Evolutionary conservation across 345 rosid species (phyloP).

Genomic region (Acer negundo): DNA sequence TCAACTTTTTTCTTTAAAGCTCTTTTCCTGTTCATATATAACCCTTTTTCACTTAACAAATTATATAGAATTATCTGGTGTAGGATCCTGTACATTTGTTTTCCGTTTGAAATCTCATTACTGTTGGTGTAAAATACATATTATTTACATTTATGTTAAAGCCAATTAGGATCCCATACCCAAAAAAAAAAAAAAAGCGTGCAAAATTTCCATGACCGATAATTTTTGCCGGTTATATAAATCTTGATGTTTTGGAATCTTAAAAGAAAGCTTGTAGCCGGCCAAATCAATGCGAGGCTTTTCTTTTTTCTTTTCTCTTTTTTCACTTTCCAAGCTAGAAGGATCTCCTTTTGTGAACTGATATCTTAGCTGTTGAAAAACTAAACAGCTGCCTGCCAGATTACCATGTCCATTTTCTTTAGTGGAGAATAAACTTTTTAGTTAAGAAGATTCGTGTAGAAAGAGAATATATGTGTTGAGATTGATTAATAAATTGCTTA

Average conservation of each 20-base stretch:
- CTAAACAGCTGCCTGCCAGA: background rate
- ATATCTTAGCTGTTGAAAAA: background rate
- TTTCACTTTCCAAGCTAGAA: background rate
- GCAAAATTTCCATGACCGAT: no score
- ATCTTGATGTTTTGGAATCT: background rate
- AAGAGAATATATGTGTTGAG: background rate
- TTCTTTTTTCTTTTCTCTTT: background rate
- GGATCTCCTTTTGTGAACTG: background rate
- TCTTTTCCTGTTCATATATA: background rate
- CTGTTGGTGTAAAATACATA: no score
- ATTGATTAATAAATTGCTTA: background rate
- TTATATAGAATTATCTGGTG: no score
- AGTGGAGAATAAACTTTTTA: constrained; percentile 13
- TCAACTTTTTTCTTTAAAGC: background rate
- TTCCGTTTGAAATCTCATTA: no score
- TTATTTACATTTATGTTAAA: no score
- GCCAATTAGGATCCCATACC: no score
- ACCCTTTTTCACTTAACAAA: background rate
- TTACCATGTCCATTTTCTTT: background rate
- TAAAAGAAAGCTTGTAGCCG: background rate
- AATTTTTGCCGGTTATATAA: no score
- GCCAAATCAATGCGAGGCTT: background rate
- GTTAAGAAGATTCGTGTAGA: constrained; percentile 2
- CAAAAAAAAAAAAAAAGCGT: no score
- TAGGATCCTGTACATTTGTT: no score